A percentile compares a stretch with the other conserved stretches of the same genome.
Conservation (phyloP, 176 grass and related monocot genomes). For the Zizania latifolia region DNA sequence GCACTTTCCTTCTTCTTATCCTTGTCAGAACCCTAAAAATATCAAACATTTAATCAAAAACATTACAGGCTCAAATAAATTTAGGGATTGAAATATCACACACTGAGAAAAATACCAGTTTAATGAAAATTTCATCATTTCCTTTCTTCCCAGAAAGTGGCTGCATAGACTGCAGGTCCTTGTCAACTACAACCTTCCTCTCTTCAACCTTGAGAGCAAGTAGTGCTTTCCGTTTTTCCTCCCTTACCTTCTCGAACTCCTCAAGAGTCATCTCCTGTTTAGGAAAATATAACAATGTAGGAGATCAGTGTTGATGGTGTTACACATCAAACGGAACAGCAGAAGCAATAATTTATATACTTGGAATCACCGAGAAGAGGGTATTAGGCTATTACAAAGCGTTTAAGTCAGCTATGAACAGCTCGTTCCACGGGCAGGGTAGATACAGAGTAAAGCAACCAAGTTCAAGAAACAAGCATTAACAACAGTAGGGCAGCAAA, state of each 20-base stretch:
- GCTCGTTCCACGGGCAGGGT: not conserved
- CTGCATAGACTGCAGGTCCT: conserved; percentile 79
- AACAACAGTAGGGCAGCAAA: not conserved
- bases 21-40: conserved; percentile 64
- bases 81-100: conserved; percentile 4
- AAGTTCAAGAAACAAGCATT: not conserved
- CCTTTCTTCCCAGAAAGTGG: conserved; percentile 67
- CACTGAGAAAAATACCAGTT: conserved; percentile 45
- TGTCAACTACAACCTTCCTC: conserved; percentile 81
- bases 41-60: not conserved
- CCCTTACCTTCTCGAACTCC: conserved; percentile 82
- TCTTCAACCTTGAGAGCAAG: conserved; percentile 65
- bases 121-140: conserved; percentile 71
- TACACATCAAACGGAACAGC: not conserved
- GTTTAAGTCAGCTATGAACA: not conserved
- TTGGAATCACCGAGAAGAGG: not conserved
- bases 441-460: not conserved
- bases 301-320: not conserved
- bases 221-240: conserved; percentile 73
- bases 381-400: not conserved
- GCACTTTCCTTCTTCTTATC: conserved; percentile 82
- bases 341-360: not conserved
- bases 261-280: conserved; percentile 85
- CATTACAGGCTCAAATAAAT: not conserved
- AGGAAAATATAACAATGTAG: conserved; percentile 17